Evolutionary conservation across 352 stramenopile species (phyloP), one percentile per base, ranked within the genome.

Genomic region (Globisporangium carolinianum): DNA sequence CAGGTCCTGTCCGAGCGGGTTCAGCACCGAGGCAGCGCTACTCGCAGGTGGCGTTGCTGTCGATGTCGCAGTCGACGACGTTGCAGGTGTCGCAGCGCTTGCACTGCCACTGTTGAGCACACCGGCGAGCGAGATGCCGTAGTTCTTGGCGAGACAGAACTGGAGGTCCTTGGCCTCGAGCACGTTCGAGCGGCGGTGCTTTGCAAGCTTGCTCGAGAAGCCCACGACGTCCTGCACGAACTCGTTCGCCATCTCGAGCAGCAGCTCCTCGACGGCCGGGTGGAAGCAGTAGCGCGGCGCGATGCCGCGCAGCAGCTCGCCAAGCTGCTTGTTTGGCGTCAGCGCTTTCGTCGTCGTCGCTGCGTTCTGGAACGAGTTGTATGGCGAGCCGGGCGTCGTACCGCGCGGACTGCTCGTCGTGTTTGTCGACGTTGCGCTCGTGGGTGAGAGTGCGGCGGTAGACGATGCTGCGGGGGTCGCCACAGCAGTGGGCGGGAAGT

Each of bases 111-210:
- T 50, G 14, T 65, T 66, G 43, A 85, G 66, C 60, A 83, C 76
- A 11, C 82, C 82, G 5, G 77, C 80, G 46, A 94, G 67, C 17
- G 84, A 91, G 58, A 94, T 89, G 60, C 84, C 80, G 54, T 94
- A 88, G 67, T 89, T 92, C 70, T 94, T 94, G 60, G 79, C 78
- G 49, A 94, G 67, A 57, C 72, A 89, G 35, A 94, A 85, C 69
- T 94, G 84, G 41, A 94, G 53, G 53, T 94, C 84, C 39, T 81
- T 83, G 32, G 79, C 61, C 56, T 92, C 81, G 8, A 91, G 58
- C 49, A 79, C 75, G 10, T 69, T 88, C 6, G 84, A 86, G n/a
- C 82, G 79, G 10, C 84, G 72, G 67, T 94, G 84, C 61, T 91
- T 91, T 52, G 81, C 71, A 53, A 91, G 61, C 43, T 72, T 70